Evolutionary conservation across 2,329 filamentous ascomycete species (phyloP).

Genomic region (Fusarium multiceps): DNA sequence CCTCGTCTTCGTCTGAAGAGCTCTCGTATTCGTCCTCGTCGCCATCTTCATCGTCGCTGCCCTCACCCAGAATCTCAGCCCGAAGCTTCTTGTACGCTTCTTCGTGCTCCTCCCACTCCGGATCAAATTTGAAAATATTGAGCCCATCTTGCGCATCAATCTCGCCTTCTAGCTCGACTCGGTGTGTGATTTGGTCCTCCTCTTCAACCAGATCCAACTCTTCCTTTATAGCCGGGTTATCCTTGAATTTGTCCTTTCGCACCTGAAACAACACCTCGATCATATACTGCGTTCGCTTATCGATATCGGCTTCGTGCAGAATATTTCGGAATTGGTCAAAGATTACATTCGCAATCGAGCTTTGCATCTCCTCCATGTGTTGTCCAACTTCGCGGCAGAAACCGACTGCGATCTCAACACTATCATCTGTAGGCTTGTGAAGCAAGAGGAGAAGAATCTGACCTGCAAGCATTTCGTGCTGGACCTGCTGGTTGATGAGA

Average conservation of each 20-base stretch:
- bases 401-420: conserved; percentile 95
- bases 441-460: conserved; percentile 93
- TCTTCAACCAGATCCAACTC: conserved; percentile 96
- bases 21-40: conserved; percentile 72
- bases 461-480: conserved; percentile 91
- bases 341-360: conserved; percentile 85
- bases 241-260: conserved; percentile 95
- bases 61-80: conserved; percentile 93
- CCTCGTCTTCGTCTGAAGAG: conserved; percentile 72
- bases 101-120: conserved; percentile 91
- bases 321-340: conserved; percentile 97
- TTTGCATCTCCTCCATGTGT: conserved; percentile 95
- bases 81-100: conserved; percentile 90
- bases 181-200: conserved; percentile 97
- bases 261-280: conserved; percentile 98
- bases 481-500: conserved; percentile 94
- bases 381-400: conserved; percentile 93
- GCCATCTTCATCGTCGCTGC: conserved; percentile 83
- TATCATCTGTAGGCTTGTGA: conserved; percentile 96
- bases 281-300: conserved; percentile 99
- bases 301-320: conserved; percentile 94
- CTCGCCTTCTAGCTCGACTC: conserved; percentile 82
- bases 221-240: conserved; percentile 89
- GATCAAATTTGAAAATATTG: conserved; percentile 95
- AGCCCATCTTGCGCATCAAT: conserved; percentile 86